Evolutionary conservation across 176 grass and related monocot genomes (phyloP), one percentile per base, ranked within the genome.

Genomic region (Aegilops bicornis): DNA sequence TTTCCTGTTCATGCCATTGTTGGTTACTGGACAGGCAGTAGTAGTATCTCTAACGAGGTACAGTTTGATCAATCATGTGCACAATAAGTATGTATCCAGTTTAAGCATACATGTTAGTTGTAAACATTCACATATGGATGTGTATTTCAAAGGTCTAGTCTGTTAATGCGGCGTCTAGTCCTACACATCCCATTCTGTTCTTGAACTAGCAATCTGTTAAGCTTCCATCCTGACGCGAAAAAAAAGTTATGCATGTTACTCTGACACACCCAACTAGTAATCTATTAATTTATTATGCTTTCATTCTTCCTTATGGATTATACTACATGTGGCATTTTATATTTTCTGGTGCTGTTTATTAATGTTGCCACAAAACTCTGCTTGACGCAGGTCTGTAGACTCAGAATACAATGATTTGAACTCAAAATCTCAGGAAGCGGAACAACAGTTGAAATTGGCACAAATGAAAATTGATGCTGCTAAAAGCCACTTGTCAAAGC

Each of bases 351-450:
- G 58, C 77, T 85, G 77, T 83, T 80, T 78, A 40, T 22, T 82
- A 66, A 87, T 87, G 58, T 19, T n/a, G 35, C 25, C 32, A 20
- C 16, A 24, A 58, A 81, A 73, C 10, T 83, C 43, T 52, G 64
- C 27, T 78, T 79, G 77, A 19, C 78, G 61, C 79, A 98, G 96
- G 77, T 92, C 89, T 87, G 52, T 86, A 85, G 92, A 93, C 31
- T 92, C 86, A 32, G 96, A 98, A 56, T 94, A 89, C 86, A 87
- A 92, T 84, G 96, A 89, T 69, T 84, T 94, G 85, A 95, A 90
- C 89, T 92, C 88, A 76, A 98, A 98, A 91, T 92, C 88, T 42
- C 81, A 83, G 58, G 91, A 98, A 89, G 91, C 93, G 40, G 96
- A 94, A 74, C 92, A 98, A 63, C 89, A 92, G 60, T 64, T 92